Base-by-base conservation (phyloP, 495 filamentous ascomycete genomes). In the Thermochaetoides thermophila region DNA sequence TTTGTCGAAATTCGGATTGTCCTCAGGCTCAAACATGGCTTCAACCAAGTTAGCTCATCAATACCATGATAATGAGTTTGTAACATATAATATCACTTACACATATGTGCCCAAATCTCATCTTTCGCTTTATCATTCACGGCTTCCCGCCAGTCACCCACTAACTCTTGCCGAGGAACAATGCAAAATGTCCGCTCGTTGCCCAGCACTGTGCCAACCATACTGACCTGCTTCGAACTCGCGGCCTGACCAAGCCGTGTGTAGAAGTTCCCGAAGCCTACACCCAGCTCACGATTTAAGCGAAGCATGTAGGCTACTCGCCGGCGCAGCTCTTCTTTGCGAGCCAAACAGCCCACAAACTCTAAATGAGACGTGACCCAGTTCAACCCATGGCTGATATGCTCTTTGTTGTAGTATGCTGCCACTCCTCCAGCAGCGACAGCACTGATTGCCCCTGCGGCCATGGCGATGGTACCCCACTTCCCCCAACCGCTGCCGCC, bases 281-380 rank as follows among this genome's bases (percentile, higher is more conserved):
- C 67, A 6, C 63, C 53, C 0, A 68, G 54, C 34, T 66, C 58
- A 17, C 49, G 48, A 23, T 71, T 62, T 7, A 86, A 53, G n/a
- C 57, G 56, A 10, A 68, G 59, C 48, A 84, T 61, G 34, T 55
- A 57, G 10, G 50, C 52, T 15, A 91, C 60, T 4, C 89, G 71
- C 38, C 66, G 63, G 27, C 72, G 69, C 20, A 96, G 56, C 42
- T 94, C 86, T 34, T 81, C 73, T 7, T 68, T 69, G 15, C 83
- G 73, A 38, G 78, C 75, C 3, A 97, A 67, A 47, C 81, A 87
- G 1, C 86, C 85, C 2, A 96, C 78, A 44, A 97, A 97, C 50
- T 86, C 84, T n/a, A 97, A 73, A 59, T 97, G 91, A 11, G 79
- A 84, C 7, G 76, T 74, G 11, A 81, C 81, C 86, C 85, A 97